These are phyloP conservation scores for Aspergillaceae sp. DNA, from an alignment of 2,329 filamentous ascomycete species.

Conservation along the genomic window DNA sequence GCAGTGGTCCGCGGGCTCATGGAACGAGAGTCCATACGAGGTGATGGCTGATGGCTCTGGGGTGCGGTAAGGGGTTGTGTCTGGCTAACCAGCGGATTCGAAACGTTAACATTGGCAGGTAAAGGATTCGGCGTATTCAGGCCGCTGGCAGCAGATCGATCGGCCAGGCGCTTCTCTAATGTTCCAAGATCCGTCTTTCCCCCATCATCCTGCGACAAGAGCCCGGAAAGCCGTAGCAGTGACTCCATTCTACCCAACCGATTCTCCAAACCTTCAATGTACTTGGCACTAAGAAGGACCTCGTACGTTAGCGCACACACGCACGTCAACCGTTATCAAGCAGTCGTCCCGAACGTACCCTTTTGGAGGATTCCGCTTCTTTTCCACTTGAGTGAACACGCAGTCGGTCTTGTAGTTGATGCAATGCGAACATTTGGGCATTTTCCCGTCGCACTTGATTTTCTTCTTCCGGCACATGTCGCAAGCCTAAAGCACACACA, in stretches of 20 bases:
- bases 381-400: constrained; percentile 95
- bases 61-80: constrained; percentile 13
- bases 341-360: constrained; percentile 52
- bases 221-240: constrained; percentile 72
- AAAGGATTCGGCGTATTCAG: constrained; percentile 14
- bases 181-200: constrained; percentile 80
- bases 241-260: constrained; percentile 93
- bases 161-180: constrained; percentile 65
- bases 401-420: constrained; percentile 98
- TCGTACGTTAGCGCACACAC: constrained; percentile 8
- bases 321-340: neutral
- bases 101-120: constrained; percentile 21
- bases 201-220: constrained; percentile 76
- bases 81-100: constrained; percentile 7
- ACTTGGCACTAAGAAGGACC: constrained; percentile 63
- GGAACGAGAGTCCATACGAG: constrained; percentile 37
- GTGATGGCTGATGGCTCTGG: constrained; percentile 37
- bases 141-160: constrained; percentile 34
- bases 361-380: constrained; percentile 95
- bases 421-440: constrained; percentile 90
- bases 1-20: constrained; percentile 42
- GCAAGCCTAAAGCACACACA: constrained; percentile 55
- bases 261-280: constrained; percentile 95
- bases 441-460: constrained; percentile 96
- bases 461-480: constrained; percentile 92